A percentile compares a stretch with the other conserved stretches of the same genome.
These are phyloP conservation scores for Penicillium sp. DNA, from an alignment of 2,329 filamentous ascomycete genomes.

Conservation along the genomic window DNA sequence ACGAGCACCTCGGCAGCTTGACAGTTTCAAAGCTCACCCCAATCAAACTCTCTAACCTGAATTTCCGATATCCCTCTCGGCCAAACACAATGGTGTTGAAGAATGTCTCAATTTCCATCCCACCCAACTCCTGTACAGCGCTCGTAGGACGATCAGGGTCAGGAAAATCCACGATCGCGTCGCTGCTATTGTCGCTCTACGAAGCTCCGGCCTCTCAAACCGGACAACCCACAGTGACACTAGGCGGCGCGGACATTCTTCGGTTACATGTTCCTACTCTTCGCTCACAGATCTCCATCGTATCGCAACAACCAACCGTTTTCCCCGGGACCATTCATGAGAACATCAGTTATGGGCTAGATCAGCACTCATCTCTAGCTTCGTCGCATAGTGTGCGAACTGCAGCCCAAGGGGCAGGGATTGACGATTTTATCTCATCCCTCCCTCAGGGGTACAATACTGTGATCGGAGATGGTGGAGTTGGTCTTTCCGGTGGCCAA, in stretches of 20 bases:
- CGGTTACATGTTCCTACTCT: constrained; percentile 60
- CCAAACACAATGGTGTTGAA: constrained; percentile 57
- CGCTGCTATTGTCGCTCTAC: constrained; percentile 73
- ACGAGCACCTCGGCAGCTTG: constrained; percentile 57
- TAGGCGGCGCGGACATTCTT: constrained; percentile 56
- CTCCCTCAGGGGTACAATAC: constrained; percentile 73
- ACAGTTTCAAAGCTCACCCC: constrained; percentile 46
- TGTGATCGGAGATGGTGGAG: constrained; percentile 71
- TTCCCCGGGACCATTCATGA: constrained; percentile 45
- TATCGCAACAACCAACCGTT: constrained; percentile 65
- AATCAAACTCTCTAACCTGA: constrained; percentile 61
- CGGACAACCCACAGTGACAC: constrained; percentile 48
- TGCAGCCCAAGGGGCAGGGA: constrained; percentile 57
- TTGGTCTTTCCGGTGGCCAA: constrained; percentile 75
- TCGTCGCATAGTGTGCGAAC: constrained; percentile 51
- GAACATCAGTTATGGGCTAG: constrained; percentile 73
- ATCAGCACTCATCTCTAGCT: constrained; percentile 54
- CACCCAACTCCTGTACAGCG: constrained; percentile 65
- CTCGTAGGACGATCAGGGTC: constrained; percentile 82
- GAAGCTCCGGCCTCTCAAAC: constrained; percentile 32
- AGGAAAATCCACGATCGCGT: constrained; percentile 84
- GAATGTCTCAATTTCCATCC: constrained; percentile 65
- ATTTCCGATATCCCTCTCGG: constrained; percentile 69
- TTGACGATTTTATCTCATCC: constrained; percentile 73
- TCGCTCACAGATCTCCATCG: constrained; percentile 62